These are phyloP conservation scores for Penicillium pulvis DNA, from an alignment of 495 filamentous ascomycete genomes.

Conservation along the genomic window DNA sequence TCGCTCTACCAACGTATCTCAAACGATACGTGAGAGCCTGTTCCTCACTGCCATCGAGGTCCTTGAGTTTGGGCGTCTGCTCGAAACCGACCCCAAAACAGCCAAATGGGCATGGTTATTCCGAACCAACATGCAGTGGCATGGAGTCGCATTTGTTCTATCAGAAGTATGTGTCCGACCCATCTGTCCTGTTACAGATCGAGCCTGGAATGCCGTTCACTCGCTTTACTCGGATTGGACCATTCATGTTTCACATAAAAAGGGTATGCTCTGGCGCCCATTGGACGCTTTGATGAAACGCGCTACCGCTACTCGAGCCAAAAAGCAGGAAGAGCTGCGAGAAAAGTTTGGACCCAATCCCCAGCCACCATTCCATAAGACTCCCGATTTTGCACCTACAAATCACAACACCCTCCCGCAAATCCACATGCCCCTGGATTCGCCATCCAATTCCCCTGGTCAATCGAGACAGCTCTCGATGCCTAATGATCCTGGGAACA, in stretches of 20 bases:
- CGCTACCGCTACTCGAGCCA: conserved; percentile 46
- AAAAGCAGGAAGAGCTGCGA: conserved; percentile 35
- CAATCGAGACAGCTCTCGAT: background rate
- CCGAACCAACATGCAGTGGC: conserved; percentile 80
- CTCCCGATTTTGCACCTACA: conserved; percentile 4
- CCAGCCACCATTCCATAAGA: conserved; percentile 5
- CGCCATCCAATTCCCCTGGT: conserved; percentile 5
- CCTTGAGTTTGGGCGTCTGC: conserved; percentile 67
- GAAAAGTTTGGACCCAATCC: conserved; percentile 23
- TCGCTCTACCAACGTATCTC: conserved; percentile 41
- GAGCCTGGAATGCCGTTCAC: conserved; percentile 79
- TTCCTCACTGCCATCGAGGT: conserved; percentile 76
- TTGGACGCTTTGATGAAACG: conserved; percentile 71
- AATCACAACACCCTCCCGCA: conserved; percentile 18
- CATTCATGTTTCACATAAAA: conserved; percentile 53
- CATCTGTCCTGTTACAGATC: conserved; percentile 67
- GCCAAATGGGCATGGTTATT: conserved; percentile 81
- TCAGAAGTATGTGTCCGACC: conserved; percentile 76
- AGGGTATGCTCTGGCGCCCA: conserved; percentile 72
- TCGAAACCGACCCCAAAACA: conserved; percentile 63
- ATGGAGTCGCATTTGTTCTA: conserved; percentile 74
- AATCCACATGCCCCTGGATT: conserved; percentile 19
- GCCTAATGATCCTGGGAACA: conserved; percentile 16
- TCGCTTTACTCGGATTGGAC: conserved; percentile 57
- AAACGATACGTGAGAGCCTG: conserved; percentile 67